Conservation (phyloP, 768 basidiomycete genomes). For the Boletus coccyginus region DNA sequence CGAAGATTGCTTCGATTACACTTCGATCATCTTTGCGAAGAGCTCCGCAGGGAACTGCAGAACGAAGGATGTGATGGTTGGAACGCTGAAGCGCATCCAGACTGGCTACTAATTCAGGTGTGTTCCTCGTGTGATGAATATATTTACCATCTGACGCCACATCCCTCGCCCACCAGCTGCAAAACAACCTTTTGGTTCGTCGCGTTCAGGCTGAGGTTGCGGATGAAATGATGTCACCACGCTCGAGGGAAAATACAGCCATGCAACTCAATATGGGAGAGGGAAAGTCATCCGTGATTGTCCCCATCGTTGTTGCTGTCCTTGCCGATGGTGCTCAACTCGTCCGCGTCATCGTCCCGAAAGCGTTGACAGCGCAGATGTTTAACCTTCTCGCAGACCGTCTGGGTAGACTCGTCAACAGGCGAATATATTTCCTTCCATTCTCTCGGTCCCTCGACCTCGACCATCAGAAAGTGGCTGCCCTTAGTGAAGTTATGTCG, state of each 20-base stretch:
- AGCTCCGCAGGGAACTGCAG: constrained; percentile 28
- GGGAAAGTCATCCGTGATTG: constrained; percentile 49
- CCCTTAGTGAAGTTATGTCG: constrained; percentile 33
- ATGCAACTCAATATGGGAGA: constrained; percentile 61
- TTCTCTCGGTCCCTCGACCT: constrained; percentile 42
- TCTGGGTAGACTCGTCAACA: constrained; percentile 43
- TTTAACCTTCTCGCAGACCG: constrained; percentile 45
- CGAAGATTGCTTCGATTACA: constrained; percentile 33
- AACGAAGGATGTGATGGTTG: constrained; percentile 25
- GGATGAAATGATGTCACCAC: constrained; percentile 45
- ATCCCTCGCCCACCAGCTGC: constrained; percentile 33
- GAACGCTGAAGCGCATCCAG: constrained; percentile 24
- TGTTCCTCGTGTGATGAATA: not conserved
- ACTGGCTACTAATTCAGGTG: constrained; percentile 49
- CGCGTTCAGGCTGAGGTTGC: constrained; percentile 42
- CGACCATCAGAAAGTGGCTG: constrained; percentile 8
- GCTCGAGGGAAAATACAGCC: constrained; percentile 33
- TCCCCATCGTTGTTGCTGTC: constrained; percentile 40
- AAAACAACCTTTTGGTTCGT: constrained; percentile 43
- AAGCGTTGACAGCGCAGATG: constrained; percentile 46
- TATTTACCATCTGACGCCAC: not conserved
- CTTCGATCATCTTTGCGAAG: constrained; percentile 24
- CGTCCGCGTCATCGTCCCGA: constrained; percentile 50
- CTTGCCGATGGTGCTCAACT: constrained; percentile 44
- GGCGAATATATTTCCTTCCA: constrained; percentile 48